Conservation (phyloP, 2,329 filamentous ascomycete genomes). For the Ilyonectria mors-panacis region DNA sequence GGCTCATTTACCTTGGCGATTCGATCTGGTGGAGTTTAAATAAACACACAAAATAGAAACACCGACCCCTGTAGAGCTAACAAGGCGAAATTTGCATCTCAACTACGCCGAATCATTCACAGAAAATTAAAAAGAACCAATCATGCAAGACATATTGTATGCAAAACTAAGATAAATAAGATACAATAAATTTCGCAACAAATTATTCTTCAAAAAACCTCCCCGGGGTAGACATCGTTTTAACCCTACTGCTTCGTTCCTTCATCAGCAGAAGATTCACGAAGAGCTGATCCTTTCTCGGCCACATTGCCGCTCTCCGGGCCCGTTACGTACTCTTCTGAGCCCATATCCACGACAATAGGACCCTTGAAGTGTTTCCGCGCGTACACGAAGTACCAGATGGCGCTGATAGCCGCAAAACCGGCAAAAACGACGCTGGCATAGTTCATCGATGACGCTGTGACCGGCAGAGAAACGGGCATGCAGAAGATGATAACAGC, state of each 20-base stretch:
- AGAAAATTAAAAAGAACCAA: neutral
- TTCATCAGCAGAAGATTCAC: constrained; percentile 35
- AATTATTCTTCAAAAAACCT: constrained; percentile 1
- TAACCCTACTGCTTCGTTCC: constrained; percentile 24
- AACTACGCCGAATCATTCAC: neutral
- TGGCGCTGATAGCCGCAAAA: constrained; percentile 70
- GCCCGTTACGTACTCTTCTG: constrained; percentile 27
- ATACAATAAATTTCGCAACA: neutral
- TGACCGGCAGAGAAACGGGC: constrained; percentile 73
- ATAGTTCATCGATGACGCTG: constrained; percentile 73
- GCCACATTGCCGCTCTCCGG: constrained; percentile 17
- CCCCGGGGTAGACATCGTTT: neutral
- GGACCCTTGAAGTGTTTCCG: constrained; percentile 75
- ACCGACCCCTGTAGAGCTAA: too few species aligned
- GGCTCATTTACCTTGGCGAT: too few species aligned
- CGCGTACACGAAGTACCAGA: constrained; percentile 75
- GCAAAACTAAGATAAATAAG: neutral
- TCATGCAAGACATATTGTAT: neutral
- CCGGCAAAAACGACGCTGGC: constrained; percentile 75
- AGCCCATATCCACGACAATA: constrained; percentile 33
- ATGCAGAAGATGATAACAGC: constrained; percentile 83
- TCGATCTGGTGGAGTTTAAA: neutral
- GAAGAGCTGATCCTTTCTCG: constrained; percentile 30
- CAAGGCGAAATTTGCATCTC: too few species aligned
- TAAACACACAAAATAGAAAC: too few species aligned